Conservation (phyloP, 169 alveolate genomes). For the Ichthyophthirius multifiliis region DNA sequence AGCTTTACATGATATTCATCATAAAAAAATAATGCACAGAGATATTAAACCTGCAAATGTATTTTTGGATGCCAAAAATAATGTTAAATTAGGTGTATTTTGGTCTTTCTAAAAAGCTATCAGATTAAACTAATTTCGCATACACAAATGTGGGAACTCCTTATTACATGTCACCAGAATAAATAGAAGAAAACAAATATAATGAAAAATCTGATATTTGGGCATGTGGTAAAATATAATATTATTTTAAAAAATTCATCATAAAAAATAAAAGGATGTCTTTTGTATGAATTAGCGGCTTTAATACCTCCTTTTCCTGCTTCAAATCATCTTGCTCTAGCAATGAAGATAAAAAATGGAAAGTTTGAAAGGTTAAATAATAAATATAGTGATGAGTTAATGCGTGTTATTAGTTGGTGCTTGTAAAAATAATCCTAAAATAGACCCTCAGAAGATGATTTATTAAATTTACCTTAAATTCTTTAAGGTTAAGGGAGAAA, state of each 20-base stretch:
- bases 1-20: conserved; percentile 70
- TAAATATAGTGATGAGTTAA: conserved; percentile 57
- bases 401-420: conserved; percentile 57
- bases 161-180: conserved; percentile 96
- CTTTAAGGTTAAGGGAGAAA: conserved; percentile 50
- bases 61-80: conserved; percentile 62
- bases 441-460: conserved; percentile 51
- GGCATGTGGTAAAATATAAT: conserved; percentile 44
- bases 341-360: conserved; percentile 77
- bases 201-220: conserved; percentile 90
- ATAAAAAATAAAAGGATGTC: conserved; percentile 67
- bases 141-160: conserved; percentile 80
- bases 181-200: conserved; percentile 88
- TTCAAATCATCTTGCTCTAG: conserved; percentile 64
- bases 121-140: conserved; percentile 66
- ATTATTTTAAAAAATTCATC: background rate
- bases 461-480: conserved; percentile 52
- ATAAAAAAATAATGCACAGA: conserved; percentile 73
- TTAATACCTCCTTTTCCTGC: conserved; percentile 75
- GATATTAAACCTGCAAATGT: conserved; percentile 84
- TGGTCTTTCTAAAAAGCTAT: conserved; percentile 77
- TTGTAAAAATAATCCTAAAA: conserved; percentile 48
- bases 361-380: conserved; percentile 57
- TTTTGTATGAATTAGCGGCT: conserved; percentile 72
- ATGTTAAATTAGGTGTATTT: conserved; percentile 83